Base-by-base conservation (phyloP, 441 rosid genomes). In the Raphanus hybrid region DNA sequence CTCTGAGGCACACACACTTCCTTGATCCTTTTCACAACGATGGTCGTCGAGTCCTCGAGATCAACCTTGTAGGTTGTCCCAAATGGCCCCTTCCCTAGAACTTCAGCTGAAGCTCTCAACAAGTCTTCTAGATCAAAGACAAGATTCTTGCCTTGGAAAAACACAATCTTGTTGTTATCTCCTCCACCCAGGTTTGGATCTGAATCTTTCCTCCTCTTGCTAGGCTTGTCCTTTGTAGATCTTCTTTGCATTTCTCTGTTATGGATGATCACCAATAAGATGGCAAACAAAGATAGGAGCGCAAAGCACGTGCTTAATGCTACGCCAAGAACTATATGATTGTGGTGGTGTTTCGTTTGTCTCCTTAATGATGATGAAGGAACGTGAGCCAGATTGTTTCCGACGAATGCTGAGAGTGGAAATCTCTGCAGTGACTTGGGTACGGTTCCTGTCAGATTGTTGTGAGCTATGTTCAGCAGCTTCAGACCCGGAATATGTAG, bases 31-130 rank as follows among this genome's bases (percentile, higher is more conserved):
- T 95, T 95, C 45, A 95, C 96, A 2, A 84, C 91, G 27, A 95
- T 86, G 0, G 92, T 88, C 12, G 81, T 85, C 0, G 88, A 82
- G 65, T 95, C 98, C 84, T 93, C 97, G 48, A 95, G 85, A 23
- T 90, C 96, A 1, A 96, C 98, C 87, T 87, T 91, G 52, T 95
- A 95, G 8, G 95, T 89, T 67, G 88, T 82, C 27, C 99, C 98
- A 10, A 86, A 88, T 1, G 85, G 85, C 5, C 97, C 99, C 62
- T 93, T 93, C 57, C 97, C 99, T 5, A 91, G 88, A 65, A 95
- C 95, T 86, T 93, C 98, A 10, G 98, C 99, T 37, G 97, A 92
- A 20, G 98, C 94, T 78, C 97, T 86, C 79, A 93, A 71, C 88
- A 95, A 78, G 78, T 95, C 95, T 80, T 90, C 95, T 64, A 91